Base-by-base conservation (phyloP, 2,329 filamentous ascomycete species). In the Diaporthe capsici region DNA sequence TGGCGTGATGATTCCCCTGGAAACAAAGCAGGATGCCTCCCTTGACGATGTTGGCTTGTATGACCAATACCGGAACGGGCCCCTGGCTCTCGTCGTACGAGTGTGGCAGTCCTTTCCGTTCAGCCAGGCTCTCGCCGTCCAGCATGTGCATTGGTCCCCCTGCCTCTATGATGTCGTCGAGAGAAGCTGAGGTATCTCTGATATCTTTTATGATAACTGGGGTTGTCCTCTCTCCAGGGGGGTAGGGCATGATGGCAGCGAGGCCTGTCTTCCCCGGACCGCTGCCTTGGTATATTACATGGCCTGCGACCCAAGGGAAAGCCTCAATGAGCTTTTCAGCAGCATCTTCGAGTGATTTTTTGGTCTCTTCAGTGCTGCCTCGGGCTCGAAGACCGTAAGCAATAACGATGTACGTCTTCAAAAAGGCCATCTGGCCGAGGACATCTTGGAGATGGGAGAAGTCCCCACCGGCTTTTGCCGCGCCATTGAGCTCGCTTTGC, bases 11-110 rank as follows among this genome's bases (percentile, higher is more conserved):
- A 17, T 80, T 76, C 0, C 70, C 77, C 39, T 77, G 72, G 22
- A 81, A 75, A 13, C 70, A 76, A 34, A 81, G 60, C 5, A 81
- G 44, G 10, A 80, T 49, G 1, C 80, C 79, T 12, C 76, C 79
- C 7, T 37, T 25, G 42, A 81, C 37, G 28, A 80, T 76, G n/a
- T 74, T 74, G 34, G 77, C 80, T 63, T 80, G 79, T 34, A 80
- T 76, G 20, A 71, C 73, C 4, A 75, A 13, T 6, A 77, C 76
- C 4, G 76, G 71, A 12, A 70, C 73, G 25, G 49, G 55, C 8
- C 31, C 42, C 7, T 65, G 58, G 10, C 31, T 53, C 4, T 77
- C 76, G 20, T 77, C 71, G 71, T 73, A 75, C 4, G 22, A n/a
- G 25, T 77, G 70, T 1, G 76, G 73, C 53, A 73, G 20, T 10